These are phyloP conservation scores for Paulownia fortunei DNA, from an alignment of 257 asterid genomes.

Conservation along the genomic window DNA sequence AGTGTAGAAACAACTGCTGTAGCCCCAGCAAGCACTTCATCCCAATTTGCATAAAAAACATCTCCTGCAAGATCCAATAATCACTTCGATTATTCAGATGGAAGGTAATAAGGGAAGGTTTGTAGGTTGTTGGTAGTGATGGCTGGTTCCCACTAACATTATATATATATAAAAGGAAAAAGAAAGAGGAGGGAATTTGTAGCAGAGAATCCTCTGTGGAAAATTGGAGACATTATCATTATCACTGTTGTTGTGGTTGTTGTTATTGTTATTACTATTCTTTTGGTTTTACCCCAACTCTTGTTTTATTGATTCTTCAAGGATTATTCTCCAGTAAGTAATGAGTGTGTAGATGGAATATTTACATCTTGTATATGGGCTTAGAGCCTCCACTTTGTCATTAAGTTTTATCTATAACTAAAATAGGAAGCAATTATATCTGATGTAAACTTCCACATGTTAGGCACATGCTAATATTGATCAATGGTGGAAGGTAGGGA, in stretches of 20 bases:
- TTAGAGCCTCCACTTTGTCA: neutral
- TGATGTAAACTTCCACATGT: neutral
- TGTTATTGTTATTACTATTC: neutral
- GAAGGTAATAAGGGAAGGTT: neutral
- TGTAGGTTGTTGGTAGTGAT: neutral
- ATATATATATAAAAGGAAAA: neutral
- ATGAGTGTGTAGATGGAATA: neutral
- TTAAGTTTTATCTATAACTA: neutral
- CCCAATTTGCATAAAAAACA: slow-evolving; percentile 93
- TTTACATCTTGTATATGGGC: neutral
- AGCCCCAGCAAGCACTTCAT: slow-evolving; percentile 83
- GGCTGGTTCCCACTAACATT: neutral
- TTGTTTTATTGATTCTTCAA: neutral
- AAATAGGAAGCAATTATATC: neutral
- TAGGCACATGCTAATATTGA: neutral
- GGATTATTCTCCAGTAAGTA: neutral
- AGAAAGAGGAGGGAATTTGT: neutral
- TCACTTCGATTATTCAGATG: slow-evolving; percentile 24
- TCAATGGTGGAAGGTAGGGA: neutral
- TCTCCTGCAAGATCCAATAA: slow-evolving; percentile 66
- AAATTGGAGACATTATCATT: neutral
- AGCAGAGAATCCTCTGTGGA: slow-evolving; percentile 11
- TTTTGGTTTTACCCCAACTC: neutral
- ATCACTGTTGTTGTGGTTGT: neutral
- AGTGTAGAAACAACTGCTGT: slow-evolving; percentile 95